Conservation (phyloP, 202 grass and related monocot species). For the Digitaria exilis region DNA sequence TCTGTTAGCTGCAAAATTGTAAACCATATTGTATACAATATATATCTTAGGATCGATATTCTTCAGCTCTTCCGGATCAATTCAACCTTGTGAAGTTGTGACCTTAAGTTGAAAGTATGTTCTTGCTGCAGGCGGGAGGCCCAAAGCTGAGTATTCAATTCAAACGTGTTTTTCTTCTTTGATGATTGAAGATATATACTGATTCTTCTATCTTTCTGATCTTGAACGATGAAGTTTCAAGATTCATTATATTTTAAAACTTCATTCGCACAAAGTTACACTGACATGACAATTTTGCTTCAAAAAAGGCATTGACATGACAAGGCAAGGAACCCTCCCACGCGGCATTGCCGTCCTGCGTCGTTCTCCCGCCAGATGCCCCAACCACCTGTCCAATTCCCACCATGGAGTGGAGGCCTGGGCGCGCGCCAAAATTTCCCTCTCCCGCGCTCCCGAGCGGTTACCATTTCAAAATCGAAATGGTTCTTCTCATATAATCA, state of each 20-base stretch:
- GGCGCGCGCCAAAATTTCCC: constrained; percentile 35
- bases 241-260: not conserved
- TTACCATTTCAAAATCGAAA: not conserved
- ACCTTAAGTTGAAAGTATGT: not conserved
- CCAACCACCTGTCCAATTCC: too few species aligned
- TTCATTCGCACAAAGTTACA: not conserved
- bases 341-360: too few species aligned
- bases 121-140: too few species aligned
- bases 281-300: too few species aligned
- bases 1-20: not conserved
- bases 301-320: not conserved
- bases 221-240: not conserved
- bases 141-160: not conserved
- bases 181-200: too few species aligned
- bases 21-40: not conserved
- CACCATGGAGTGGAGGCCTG: too few species aligned
- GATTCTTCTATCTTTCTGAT: not conserved
- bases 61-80: not conserved
- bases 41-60: not conserved
- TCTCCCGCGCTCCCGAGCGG: constrained; percentile 18
- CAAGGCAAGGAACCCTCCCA: not conserved
- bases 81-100: too few species aligned
- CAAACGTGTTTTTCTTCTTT: too few species aligned
- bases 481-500: not conserved
- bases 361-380: too few species aligned